Base-by-base conservation (phyloP, 148 eudicot species). In the Rhododendron ovatum region DNA sequence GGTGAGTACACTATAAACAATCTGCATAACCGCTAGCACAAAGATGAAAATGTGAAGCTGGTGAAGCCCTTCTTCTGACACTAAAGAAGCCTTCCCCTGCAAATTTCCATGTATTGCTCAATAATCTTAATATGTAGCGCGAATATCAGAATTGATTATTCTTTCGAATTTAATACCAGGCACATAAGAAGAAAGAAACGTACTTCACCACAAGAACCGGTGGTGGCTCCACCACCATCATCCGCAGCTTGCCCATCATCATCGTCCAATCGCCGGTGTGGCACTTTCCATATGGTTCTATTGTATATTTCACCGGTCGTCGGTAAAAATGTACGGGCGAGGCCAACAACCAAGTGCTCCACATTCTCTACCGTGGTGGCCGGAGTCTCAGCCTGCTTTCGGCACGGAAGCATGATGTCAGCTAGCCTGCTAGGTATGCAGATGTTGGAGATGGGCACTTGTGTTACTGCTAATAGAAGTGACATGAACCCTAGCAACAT, bases 1-100 rank as follows among this genome's bases (percentile, higher is more conserved):
- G 47, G 91, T 88, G 81, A 77, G 81, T 11, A 88, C 76, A 83
- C 91, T 88, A n/a, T 88, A 88, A 41, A 88, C 89, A 82, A 90
- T 90, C 80, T 90, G 91, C 91, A 90, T 84, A 12, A 86, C 87
- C 41, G 91, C 91, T 59, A 90, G 74, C 76, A 86, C 91, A 84
- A 88, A 90, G 18, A 90, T 84, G 90, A 90, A 88, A 6, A 87
- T 85, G 73, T 85, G 89, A 53, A 90, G 91, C 86, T 90, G 87
- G 41, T 85, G 89, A 10, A 90, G 67, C 24, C 91, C 91, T 55
- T 73, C 78, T 78, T 35, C 5, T 55, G 91, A 86, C 80, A 90
- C 87, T 15, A 90, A 84, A 10, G 91, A 50, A 17, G 65, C 87
- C 90, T 55, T 90, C 14, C 88, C 90, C 91, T 90, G 87, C 74